Evolutionary conservation across 2,329 filamentous ascomycete species (phyloP).

Genomic region (Clathrospora elynae): DNA sequence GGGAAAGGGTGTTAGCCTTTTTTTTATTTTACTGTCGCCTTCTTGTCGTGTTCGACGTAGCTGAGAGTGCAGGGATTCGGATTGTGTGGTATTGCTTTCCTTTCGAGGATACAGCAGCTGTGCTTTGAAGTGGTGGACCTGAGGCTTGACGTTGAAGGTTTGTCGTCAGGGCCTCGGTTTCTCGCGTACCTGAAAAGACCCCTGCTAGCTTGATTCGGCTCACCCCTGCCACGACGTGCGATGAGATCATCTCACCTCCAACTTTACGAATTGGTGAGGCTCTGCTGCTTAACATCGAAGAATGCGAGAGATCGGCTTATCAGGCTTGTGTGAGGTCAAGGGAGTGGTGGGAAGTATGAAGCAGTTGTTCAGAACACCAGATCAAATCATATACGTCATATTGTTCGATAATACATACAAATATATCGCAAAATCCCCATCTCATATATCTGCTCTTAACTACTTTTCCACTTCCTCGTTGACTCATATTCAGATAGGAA

Average conservation of each 20-base stretch:
- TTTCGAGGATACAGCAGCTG: neutral
- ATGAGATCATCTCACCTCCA: constrained; percentile 25
- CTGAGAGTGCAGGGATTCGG: neutral
- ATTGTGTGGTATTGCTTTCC: neutral
- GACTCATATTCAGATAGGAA: too few relatives aligned
- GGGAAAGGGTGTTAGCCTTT: too few relatives aligned
- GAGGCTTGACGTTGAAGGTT: constrained; percentile 5
- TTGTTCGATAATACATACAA: too few relatives aligned
- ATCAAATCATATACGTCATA: too few relatives aligned
- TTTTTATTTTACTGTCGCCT: too few relatives aligned
- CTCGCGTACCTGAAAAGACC: constrained; percentile 11
- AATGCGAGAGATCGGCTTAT: neutral
- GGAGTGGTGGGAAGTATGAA: too few relatives aligned
- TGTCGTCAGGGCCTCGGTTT: constrained; percentile 9
- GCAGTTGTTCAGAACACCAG: too few relatives aligned
- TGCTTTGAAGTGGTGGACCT: neutral
- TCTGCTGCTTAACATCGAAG: neutral
- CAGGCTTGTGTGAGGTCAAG: too few relatives aligned
- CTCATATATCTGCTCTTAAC: too few relatives aligned
- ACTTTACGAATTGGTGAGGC: neutral
- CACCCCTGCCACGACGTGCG: constrained; percentile 12
- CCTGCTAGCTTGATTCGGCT: constrained; percentile 15
- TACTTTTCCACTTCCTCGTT: too few relatives aligned
- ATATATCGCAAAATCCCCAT: too few relatives aligned
- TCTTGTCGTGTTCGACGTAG: too few relatives aligned